Base-by-base conservation (phyloP, 2,329 filamentous ascomycete genomes). In the Colletotrichum karsti region DNA sequence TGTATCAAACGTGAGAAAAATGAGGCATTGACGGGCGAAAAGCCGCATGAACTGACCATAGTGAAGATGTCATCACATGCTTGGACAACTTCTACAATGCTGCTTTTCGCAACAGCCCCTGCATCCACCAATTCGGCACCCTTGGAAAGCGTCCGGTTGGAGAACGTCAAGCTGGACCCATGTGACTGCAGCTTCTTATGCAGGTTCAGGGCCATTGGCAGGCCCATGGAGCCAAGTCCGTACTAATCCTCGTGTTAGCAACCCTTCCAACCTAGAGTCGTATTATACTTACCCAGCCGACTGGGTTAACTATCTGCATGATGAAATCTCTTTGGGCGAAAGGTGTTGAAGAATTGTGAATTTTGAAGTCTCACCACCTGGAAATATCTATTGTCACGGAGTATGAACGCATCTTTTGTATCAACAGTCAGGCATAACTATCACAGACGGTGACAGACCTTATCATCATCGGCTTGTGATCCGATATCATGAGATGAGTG, bases 171-270 rank as follows among this genome's bases (percentile, higher is more conserved):
- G 5, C 71, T 65, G 0, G 77, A 69, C 0, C 72, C 55, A 58
- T 85, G 74, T 26, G 75, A 80, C 42, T 86, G 84, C 20, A 63
- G 50, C 20, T 63, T 63, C 39, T 56, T 56, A 20, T 63, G 48
- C 0, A 87, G 77, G 66, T 87, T 87, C 12, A 74, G 75, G 1
- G 85, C 82, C 85, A 87, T 87, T 4, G 75, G 77, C 1, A 80
- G 74, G 3, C 85, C 85, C 84, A 87, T 87, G 2, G 83, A 87
- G 3, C 85, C 84, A 1, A 87, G 79, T 7, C 84, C 84, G 28
- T 56, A 63, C 59, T 63, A 18, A 20, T 10, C 18, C 4, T 18
- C 10, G 20, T 12, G 30, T 46, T 22, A 42, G 20, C 28, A 33
- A 10, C 3, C 12, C 1, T 26, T 44, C 28, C 22, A 15, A 5